Conservation (phyloP, 768 basidiomycete genomes). For the Suillus brevipes region DNA sequence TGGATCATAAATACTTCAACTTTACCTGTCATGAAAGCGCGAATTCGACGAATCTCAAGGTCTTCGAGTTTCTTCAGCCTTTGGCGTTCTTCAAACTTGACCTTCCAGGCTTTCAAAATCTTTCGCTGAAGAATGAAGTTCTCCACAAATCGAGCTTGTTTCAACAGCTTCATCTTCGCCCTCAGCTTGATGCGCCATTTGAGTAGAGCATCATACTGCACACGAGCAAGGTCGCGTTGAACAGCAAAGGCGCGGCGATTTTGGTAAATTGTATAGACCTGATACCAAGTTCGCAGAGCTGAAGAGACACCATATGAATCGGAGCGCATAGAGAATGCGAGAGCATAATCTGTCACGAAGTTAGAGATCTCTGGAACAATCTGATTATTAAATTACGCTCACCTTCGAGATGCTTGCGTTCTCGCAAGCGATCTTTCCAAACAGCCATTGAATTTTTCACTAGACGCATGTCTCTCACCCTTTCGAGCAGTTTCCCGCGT, state of each 20-base stretch:
- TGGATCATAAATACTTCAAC: conserved; percentile 18
- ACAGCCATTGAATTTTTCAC: conserved; percentile 45
- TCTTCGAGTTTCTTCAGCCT: conserved; percentile 46
- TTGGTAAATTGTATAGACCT: conserved; percentile 42
- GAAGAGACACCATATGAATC: conserved; percentile 40
- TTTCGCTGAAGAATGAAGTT: conserved; percentile 50
- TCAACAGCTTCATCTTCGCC: conserved; percentile 46
- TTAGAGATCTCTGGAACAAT: conserved; percentile 6
- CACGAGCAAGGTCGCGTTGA: conserved; percentile 34
- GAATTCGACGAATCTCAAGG: conserved; percentile 41
- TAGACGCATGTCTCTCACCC: conserved; percentile 47
- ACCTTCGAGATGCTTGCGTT: conserved; percentile 50
- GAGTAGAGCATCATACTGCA: conserved; percentile 47
- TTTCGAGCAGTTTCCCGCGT: conserved; percentile 56
- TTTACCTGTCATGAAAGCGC: conserved; percentile 30
- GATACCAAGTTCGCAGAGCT: conserved; percentile 48
- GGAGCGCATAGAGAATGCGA: conserved; percentile 48
- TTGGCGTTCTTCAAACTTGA: conserved; percentile 42
- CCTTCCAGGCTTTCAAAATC: conserved; percentile 51
- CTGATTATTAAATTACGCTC: conserved; percentile 7
- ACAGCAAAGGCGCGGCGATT: conserved; percentile 50
- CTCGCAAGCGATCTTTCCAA: conserved; percentile 50
- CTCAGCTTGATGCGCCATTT: conserved; percentile 60
- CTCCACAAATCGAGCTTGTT: conserved; percentile 55
- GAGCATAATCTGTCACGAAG: conserved; percentile 42